Base-by-base conservation (phyloP, 495 filamentous ascomycete genomes). In the Neurospora tetraspora region DNA sequence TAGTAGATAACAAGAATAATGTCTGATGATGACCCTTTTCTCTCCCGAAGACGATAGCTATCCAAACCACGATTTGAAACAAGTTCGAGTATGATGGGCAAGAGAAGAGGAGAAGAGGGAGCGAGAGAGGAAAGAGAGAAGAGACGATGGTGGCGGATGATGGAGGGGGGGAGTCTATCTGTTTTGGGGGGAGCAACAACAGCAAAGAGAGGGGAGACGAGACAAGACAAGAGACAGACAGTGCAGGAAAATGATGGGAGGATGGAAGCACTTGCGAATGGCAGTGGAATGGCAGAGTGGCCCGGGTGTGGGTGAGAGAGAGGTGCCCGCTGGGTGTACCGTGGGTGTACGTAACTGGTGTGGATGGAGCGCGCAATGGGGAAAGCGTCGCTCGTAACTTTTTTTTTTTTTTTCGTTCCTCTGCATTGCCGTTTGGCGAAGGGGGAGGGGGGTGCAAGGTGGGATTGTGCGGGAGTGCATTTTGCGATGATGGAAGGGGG, bases 401-500 rank as follows among this genome's bases (percentile, higher is more conserved):
- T 71, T 71, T 71, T 71, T 20, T 47, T 71, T 38, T 20, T 38
- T 38, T 47, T 59, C 75, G 73, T 69, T 61, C 43, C 18, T 39
- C 68, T 37, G 71, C 68, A n/a, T 45, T 74, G 73, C 78, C 73
- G 75, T 73, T 78, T 72, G 77, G 77, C 70, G 69, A 65, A 68
- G 47, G 61, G 53, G 68, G 45, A 16, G 69, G 71, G 72, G 47
- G 68, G 59, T 74, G 76, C 71, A n/a, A 70, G 70, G 70, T 69
- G 70, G 75, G 43, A 71, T 69, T 74, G 59, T 43, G 74, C 70
- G 72, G 74, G 78, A 74, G 71, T 59, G 47, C 53, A 61, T 77
- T 76, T 77, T 71, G 77, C 75, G 61, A 73, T 71, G 73, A 74
- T 76, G 74, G 76, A 74, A 75, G 75, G 74, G 78, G 79, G 74